Conservation (phyloP, 2,329 filamentous ascomycete genomes). For the Endothia cerciana region DNA sequence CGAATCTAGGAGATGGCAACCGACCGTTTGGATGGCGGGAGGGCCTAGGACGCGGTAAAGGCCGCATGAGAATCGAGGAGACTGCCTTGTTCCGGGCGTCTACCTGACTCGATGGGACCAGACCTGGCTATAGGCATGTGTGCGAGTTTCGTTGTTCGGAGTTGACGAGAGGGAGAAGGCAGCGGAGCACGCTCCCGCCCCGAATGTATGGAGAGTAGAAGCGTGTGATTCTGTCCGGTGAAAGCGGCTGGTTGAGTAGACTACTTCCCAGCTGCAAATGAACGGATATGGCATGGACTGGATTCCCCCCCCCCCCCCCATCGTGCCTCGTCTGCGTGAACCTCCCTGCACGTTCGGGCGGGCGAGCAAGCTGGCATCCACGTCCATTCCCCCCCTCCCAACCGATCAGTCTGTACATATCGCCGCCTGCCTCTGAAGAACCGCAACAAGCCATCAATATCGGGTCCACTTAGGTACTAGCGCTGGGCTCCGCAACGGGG, state of each 20-base stretch:
- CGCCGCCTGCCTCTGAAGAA: background rate
- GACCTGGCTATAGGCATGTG: background rate
- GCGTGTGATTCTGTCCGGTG: background rate
- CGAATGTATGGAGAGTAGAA: background rate
- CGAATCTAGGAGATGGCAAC: background rate
- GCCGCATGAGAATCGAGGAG: background rate
- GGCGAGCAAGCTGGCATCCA: too few relatives aligned
- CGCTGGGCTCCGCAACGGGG: background rate
- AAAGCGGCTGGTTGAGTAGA: background rate
- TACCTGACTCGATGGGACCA: background rate
- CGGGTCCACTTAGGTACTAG: background rate
- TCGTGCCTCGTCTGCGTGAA: background rate
- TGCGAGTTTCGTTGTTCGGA: background rate
- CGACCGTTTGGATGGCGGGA: background rate
- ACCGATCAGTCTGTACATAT: background rate
- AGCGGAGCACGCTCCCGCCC: background rate
- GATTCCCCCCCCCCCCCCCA: too few relatives aligned
- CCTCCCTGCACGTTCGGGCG: background rate
- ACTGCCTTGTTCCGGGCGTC: background rate
- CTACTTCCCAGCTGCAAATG: background rate
- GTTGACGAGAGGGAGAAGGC: background rate
- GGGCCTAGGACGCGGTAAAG: background rate
- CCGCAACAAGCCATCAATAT: background rate
- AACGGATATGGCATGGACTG: background rate
- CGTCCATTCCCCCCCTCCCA: background rate